These are phyloP conservation scores for Phytophthora pistaciae DNA, from an alignment of 352 stramenopile species.

Conservation along the genomic window DNA sequence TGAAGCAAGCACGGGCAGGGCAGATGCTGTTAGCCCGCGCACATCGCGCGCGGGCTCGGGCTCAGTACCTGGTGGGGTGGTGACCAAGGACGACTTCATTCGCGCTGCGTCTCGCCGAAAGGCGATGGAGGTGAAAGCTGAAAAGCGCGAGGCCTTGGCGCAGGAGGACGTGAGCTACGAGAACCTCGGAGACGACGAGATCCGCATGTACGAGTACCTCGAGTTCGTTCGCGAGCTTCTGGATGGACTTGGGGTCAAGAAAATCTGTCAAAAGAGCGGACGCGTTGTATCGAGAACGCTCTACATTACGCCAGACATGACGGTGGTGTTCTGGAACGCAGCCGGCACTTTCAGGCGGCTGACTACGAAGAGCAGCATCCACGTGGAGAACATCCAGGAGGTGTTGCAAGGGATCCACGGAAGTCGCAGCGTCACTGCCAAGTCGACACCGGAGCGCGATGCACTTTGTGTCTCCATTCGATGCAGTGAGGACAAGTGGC, in stretches of 20 bases:
- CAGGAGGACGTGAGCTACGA: constrained; percentile 73
- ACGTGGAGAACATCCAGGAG: constrained; percentile 46
- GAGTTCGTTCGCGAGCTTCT: constrained; percentile 75
- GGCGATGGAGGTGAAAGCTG: constrained; percentile 53
- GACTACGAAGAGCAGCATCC: constrained; percentile 62
- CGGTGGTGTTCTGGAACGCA: constrained; percentile 65
- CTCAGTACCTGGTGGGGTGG: constrained; percentile 4
- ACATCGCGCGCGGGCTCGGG: constrained; percentile 10
- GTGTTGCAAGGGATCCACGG: constrained; percentile 61
- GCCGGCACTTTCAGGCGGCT: constrained; percentile 51
- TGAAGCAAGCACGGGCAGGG: constrained; percentile 3
- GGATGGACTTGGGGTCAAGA: constrained; percentile 68
- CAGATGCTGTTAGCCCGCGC: constrained; percentile 3
- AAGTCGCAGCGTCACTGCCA: constrained; percentile 21
- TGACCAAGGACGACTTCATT: constrained; percentile 42
- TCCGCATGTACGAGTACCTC: constrained; percentile 75
- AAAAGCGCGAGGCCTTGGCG: constrained; percentile 55
- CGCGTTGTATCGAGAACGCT: constrained; percentile 71
- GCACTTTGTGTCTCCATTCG: constrained; percentile 57
- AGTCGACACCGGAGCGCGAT: constrained; percentile 19
- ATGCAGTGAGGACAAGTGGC: constrained; percentile 52
- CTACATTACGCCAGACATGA: constrained; percentile 61
- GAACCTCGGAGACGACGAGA: constrained; percentile 66
- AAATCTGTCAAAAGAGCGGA: constrained; percentile 69
- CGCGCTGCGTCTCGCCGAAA: constrained; percentile 45